Evolutionary conservation across 306 rosid species (phyloP).

Genomic region (Medicago ruthenica): DNA sequence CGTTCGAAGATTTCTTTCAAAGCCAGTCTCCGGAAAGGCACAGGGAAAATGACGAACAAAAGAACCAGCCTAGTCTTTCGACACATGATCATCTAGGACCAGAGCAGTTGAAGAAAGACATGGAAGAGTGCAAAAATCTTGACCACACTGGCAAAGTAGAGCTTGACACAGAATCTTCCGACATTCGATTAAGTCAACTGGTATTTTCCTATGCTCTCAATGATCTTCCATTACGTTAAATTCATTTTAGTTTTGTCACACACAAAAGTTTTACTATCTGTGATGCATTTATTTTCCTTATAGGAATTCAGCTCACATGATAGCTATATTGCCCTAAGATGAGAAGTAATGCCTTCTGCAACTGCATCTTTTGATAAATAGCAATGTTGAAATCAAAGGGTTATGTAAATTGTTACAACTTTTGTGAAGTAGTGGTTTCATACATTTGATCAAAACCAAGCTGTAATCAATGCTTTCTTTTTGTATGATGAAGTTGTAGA

Average conservation of each 20-base stretch:
- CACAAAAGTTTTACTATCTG: not conserved
- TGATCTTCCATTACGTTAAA: conserved; percentile 10
- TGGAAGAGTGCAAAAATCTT: conserved; percentile 48
- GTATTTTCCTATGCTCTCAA: conserved; percentile 43
- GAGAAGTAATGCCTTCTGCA: not conserved
- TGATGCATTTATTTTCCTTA: conserved; percentile 34
- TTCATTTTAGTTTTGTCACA: not conserved
- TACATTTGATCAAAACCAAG: conserved; percentile 28
- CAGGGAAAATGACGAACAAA: conserved; percentile 44
- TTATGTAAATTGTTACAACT: too few species aligned
- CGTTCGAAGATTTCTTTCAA: conserved; percentile 71
- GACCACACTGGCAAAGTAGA: conserved; percentile 41
- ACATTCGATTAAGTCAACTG: conserved; percentile 75
- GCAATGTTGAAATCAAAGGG: too few species aligned
- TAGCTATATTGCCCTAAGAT: conserved; percentile 58
- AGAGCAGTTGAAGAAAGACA: conserved; percentile 68
- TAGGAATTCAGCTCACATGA: conserved; percentile 74
- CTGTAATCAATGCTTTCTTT: conserved; percentile 3
- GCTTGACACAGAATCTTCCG: conserved; percentile 62
- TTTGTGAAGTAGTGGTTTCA: too few species aligned
- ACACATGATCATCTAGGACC: conserved; percentile 66
- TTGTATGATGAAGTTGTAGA: conserved; percentile 36
- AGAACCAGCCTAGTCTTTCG: conserved; percentile 51
- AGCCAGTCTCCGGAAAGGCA: conserved; percentile 72
- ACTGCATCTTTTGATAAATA: too few species aligned